Base-by-base conservation (phyloP, 306 rosid genomes). In the Luffa aegyptiaca region DNA sequence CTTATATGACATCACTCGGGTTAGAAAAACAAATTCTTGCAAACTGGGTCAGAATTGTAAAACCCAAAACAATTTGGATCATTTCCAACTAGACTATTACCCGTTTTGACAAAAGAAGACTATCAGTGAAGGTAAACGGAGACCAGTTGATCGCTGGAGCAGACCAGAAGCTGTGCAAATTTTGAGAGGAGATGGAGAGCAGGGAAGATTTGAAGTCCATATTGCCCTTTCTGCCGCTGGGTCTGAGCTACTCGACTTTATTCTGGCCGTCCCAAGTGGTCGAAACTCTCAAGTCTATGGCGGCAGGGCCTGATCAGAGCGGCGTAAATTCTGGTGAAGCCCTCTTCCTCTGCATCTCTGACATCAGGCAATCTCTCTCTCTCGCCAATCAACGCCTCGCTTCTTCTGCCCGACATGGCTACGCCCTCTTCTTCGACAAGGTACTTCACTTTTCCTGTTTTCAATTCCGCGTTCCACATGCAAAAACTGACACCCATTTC, bases 181-280 rank as follows among this genome's bases (percentile, higher is more conserved):
- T 42, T 8, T n/a, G 36, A 8, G 58, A 5, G 61, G n/a, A 51
- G 78, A 92, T 92, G 97, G 97, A 86, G 46, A 71, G 59, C 73
- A 88, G 92, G 76, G 87, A 92, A 72, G 98, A 94, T 66, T 80
- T 91, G 90, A 80, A 65, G 64, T 90, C 97, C 20, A 88, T 92
- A 36, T 49, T 91, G n/a, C 87, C 89, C 7, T 89, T 83, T 81
- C 83, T 94, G 39, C 98, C 98, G 1, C 57, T 90, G 62, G 66
- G 80, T 1, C 45, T 84, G 68, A 88, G 92, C 33, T 84, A 92
- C 7, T 78, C 91, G 18, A 59, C 86, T 69, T 86, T 89, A 1
- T 90, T 87, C 84, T 94, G 98, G 98, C 95, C 98, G 0, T 83
- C 97, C 1, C 90, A 88, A 75, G 90, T 77, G 56, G 87, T 89